Evolutionary conservation across 805 yeast genomes (phyloP), one percentile per base, ranked within the genome.

Genomic region (Wickerhamomyces canadensis): DNA sequence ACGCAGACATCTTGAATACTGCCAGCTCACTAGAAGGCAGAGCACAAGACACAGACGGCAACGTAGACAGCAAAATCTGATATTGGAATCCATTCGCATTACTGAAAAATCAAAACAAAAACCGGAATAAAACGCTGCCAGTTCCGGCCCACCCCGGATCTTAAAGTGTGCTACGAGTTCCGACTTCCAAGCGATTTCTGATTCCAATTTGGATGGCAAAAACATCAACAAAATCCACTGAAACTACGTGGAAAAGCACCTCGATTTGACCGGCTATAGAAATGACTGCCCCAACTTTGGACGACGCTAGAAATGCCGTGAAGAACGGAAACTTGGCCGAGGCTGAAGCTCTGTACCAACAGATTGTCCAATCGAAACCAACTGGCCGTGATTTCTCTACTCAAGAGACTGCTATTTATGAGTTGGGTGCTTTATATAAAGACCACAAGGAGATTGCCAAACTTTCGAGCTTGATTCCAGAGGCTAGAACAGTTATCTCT

Each of bases 351-450:
- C 60, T 72, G 23, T 87, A 81, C 59, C 56, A 65, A 38, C 65
- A 67, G 37, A 62, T 84, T 18, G 64, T 85, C 42, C 48, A 54
- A 15, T 50, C 56, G 12, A 50, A 46, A 31, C 55, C 57, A 25
- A 12, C 42, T 4, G 35, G 43, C 11, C 49, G 48, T 36, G 55
- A 54, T 37, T 48, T 51, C 35, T 44, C 52, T 9, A 40, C 44
- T 21, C 56, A 51, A 30, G 59, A 54, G 32, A 51, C 49, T 10
- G 59, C 59, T 11, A 78, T 91, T 33, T 57, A 77, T 34, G 93
- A 83, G 52, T 69, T 91, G 49, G 96, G 95, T 25, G 68, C 72
- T 41, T 57, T 88, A 23, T 89, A 84, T 60, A 74, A 76, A 40
- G 58, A 58, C 2, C 62, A 67, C 24, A 54, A 64, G 11, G 65